Percentiles rank a stretch among this genome's conserved stretches.
Evolutionary conservation across 148 eudicot species (phyloP).

Genomic region (Vaccinium macrocarpon): DNA sequence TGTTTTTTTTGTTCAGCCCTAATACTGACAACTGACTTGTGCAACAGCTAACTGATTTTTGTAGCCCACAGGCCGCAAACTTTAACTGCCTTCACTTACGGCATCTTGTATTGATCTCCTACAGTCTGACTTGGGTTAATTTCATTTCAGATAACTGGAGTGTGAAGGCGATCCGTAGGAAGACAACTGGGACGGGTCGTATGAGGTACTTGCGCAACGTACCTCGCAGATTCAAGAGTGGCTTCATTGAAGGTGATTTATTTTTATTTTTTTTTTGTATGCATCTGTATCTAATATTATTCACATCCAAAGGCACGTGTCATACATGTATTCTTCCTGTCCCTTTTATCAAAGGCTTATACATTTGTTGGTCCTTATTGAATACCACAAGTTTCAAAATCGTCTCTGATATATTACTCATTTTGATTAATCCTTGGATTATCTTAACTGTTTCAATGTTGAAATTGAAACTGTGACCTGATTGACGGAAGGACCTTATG

Average conservation of each 20-base stretch:
- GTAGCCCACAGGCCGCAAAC: not conserved
- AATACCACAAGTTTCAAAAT: not conserved
- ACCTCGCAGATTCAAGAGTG: constrained; percentile 49
- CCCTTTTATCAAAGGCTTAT: not conserved
- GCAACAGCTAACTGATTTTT: not conserved
- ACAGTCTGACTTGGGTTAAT: not conserved
- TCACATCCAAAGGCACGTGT: no score
- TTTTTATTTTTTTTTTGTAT: not conserved
- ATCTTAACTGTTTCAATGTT: not conserved
- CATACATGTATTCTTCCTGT: not conserved
- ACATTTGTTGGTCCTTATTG: not conserved
- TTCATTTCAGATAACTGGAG: not conserved
- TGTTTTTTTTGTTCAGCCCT: no score
- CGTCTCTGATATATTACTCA: not conserved
- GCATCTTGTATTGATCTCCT: not conserved
- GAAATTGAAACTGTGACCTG: not conserved
- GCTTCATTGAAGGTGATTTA: constrained; percentile 47
- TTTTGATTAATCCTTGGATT: not conserved
- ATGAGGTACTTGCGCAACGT: constrained; percentile 55
- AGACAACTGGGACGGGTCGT: constrained; percentile 63
- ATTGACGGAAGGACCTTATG: not conserved
- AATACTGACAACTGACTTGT: not conserved
- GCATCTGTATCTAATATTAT: not conserved
- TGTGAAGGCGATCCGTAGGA: constrained; percentile 44
- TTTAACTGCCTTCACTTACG: not conserved